Evolutionary conservation across 192 early-diverging fungal genomes (phyloP), one percentile per base, ranked within the genome.

Genomic region (Entomortierella lignicola): DNA sequence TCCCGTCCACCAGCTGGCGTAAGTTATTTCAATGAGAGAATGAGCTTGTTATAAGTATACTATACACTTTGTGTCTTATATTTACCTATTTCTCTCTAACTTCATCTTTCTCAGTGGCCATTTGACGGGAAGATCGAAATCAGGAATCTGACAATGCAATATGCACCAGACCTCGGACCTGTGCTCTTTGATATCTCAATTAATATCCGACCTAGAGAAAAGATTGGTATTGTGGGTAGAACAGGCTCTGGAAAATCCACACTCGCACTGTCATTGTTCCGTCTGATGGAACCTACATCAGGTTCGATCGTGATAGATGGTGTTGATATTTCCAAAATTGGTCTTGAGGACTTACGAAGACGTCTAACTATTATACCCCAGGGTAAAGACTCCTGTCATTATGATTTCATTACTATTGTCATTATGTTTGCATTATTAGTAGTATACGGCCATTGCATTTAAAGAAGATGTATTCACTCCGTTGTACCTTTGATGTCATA

Each of bases 191-290:
- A 84, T 23, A 81, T 99, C 30, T 88, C 88, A 5, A 88, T 97
- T 57, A 42, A 41, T 2, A 89, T 96, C 47, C 73, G 83, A 0
- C 82, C 90, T 1, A 67, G 81, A 29, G 88, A 89, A 77, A 97
- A 95, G 75, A 94, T 99, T 81, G 97, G 96, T n/a, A 91, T 99
- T 18, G 95, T 97, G 17, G 96, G 97, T 37, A 87, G 95, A 31
- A 94, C 96, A 2, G 95, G 94, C n/a, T 90, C 93, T 1, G 95
- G 94, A 34, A 97, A 97, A 71, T 91, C 91, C 34, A 92, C 92
- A 8, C 73, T 97, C 41, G 89, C 90, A 12, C 80, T 94, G 62
- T 90, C 94, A 2, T 85, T 97, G 37, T 87, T 96, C 69, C 89
- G 95, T 13, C 88, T 98, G 43, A 77, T 94, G 41, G 94, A 96